These are phyloP conservation scores for Fusarium udum DNA, from an alignment of 2,329 filamentous ascomycete genomes.

Conservation along the genomic window DNA sequence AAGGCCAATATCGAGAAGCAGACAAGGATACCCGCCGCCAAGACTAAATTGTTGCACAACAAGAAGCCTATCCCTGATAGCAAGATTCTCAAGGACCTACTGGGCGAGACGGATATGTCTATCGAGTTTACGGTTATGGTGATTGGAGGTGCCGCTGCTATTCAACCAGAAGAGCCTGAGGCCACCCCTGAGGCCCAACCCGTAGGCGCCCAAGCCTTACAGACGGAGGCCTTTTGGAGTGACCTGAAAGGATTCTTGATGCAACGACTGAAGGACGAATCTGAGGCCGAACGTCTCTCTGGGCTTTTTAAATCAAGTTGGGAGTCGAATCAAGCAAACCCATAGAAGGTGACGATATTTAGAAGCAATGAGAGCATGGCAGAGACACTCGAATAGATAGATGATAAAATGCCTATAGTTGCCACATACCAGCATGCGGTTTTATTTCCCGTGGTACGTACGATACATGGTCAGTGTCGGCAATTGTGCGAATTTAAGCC, in stretches of 20 bases:
- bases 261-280: conserved; percentile 79
- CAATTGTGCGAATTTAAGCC: conserved; percentile 44
- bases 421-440: conserved; percentile 45
- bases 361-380: conserved; percentile 14
- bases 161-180: conserved; percentile 53
- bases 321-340: conserved; percentile 58
- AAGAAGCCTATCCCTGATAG: conserved; percentile 86
- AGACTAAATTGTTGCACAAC: conserved; percentile 85
- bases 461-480: conserved; percentile 45
- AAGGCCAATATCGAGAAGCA: conserved; percentile 74
- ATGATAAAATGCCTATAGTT: conserved; percentile 35
- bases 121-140: conserved; percentile 91
- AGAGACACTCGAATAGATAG: conserved; percentile 27
- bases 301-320: conserved; percentile 77
- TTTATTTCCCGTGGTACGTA: conserved; percentile 45
- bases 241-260: conserved; percentile 84
- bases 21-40: conserved; percentile 72
- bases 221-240: conserved; percentile 82
- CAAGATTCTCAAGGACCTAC: conserved; percentile 79
- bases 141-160: conserved; percentile 71
- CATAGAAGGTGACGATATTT: conserved; percentile 28
- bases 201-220: conserved; percentile 68
- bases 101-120: conserved; percentile 59
- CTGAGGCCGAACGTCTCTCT: conserved; percentile 70
- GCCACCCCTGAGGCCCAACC: conserved; percentile 40